Evolutionary conservation across 768 basidiomycete genomes (phyloP).

Genomic region (Steccherinum ochraceum): DNA sequence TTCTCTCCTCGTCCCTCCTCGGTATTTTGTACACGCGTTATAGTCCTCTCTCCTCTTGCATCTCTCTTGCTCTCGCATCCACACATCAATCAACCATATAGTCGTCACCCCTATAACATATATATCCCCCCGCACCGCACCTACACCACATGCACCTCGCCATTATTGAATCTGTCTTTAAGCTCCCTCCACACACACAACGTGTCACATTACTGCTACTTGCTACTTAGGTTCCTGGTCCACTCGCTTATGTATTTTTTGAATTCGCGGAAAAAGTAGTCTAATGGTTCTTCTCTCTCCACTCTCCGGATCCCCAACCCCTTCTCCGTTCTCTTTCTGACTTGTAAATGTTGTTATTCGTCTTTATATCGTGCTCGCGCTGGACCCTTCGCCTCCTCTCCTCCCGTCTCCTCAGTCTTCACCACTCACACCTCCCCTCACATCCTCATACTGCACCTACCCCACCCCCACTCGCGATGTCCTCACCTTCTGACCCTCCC

Average conservation of each 20-base stretch:
- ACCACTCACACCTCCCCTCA: too few relatives aligned
- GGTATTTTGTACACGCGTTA: not conserved
- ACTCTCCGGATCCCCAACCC: not conserved
- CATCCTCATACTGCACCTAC: too few relatives aligned
- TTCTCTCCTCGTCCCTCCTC: not conserved
- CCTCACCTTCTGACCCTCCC: too few relatives aligned
- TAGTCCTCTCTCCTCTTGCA: not conserved
- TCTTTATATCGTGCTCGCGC: not conserved
- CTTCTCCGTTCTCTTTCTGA: not conserved
- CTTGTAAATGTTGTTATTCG: not conserved
- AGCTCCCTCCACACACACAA: not conserved
- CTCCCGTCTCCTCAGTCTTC: too few relatives aligned
- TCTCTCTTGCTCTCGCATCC: not conserved
- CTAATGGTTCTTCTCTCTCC: not conserved
- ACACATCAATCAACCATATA: not conserved
- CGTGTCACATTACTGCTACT: too few relatives aligned
- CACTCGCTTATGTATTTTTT: not conserved
- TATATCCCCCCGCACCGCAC: too few relatives aligned
- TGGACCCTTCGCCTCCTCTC: not conserved
- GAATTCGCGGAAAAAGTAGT: not conserved
- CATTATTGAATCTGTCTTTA: not conserved
- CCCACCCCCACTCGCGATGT: too few relatives aligned
- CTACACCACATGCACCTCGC: not conserved
- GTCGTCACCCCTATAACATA: not conserved
- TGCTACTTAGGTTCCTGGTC: not conserved